phyloP scores from a whole-genome alignment of 768 basidiomycete genomes.

The Kwoniella sp. region DNA sequence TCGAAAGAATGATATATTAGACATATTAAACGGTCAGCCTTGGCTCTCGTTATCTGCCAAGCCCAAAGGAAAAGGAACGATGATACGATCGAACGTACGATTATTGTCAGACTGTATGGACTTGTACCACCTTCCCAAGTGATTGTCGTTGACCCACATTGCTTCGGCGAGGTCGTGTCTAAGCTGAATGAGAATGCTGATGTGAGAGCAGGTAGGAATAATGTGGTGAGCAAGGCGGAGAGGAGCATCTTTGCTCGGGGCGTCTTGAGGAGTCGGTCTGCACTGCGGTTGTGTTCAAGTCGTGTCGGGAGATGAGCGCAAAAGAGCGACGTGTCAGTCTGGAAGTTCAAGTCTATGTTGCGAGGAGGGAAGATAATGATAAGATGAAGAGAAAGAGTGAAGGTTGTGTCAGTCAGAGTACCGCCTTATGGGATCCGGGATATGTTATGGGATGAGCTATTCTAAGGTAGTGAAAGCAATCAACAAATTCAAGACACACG shows the following conservation, averaged over 20 bases:
- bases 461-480: too few relatives aligned
- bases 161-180: conserved; percentile 1
- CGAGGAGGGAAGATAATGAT: background rate
- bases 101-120: conserved; percentile 40
- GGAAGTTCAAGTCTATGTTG: too few relatives aligned
- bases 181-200: conserved; percentile 29
- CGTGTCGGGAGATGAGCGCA: too few relatives aligned
- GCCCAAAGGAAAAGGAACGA: background rate
- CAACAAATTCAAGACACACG: conserved; percentile 1
- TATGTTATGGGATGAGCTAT: too few relatives aligned
- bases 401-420: too few relatives aligned
- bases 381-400: background rate
- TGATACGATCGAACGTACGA: conserved; percentile 42
- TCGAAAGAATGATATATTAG: background rate
- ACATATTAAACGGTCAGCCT: background rate
- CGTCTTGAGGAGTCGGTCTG: background rate
- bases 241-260: conserved; percentile 15
- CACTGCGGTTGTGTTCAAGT: background rate
- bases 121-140: conserved; percentile 38
- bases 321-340: background rate
- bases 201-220: conserved; percentile 9
- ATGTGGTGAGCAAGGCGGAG: conserved; percentile 8
- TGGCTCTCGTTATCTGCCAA: background rate
- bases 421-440: too few relatives aligned
- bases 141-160: conserved; percentile 35